Evolutionary conservation across 225 moss, liverwort and hornwort species (phyloP).

Genomic region (Physcomitrium patens): DNA sequence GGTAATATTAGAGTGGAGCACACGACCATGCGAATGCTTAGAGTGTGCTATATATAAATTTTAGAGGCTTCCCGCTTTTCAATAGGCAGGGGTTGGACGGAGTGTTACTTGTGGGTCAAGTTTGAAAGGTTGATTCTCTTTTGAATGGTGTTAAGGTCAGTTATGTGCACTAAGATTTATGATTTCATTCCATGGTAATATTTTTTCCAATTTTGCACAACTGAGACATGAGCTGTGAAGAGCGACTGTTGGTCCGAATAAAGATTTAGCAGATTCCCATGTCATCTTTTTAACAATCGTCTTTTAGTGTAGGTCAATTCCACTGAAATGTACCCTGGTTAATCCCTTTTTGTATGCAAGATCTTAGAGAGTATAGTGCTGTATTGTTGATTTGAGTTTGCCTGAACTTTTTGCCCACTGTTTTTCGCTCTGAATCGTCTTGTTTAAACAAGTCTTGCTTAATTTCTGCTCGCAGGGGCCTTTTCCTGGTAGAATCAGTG

Average conservation of each 20-base stretch:
- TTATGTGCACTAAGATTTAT: neutral
- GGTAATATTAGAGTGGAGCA: neutral
- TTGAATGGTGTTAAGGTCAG: constrained; percentile 37
- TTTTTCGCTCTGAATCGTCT: neutral
- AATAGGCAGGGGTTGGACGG: constrained; percentile 24
- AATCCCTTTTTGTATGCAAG: neutral
- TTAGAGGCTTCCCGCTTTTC: constrained; percentile 37
- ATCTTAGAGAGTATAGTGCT: constrained; percentile 2
- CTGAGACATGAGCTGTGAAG: constrained; percentile 3
- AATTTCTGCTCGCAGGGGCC: constrained; percentile 39
- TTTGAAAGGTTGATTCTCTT: constrained; percentile 35
- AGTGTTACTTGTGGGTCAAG: constrained; percentile 23
- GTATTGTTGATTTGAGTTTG: neutral
- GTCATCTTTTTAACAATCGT: constrained; percentile 32
- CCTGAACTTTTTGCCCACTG: neutral
- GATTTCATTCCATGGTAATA: neutral
- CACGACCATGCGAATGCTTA: neutral
- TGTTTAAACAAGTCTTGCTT: neutral
- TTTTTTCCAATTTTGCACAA: constrained; percentile 14
- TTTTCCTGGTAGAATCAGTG: constrained; percentile 43
- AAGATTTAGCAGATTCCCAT: constrained; percentile 10
- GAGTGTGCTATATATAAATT: constrained; percentile 11
- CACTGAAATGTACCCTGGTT: neutral
- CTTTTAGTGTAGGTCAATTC: constrained; percentile 35
- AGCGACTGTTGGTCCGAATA: neutral